Percentiles rank a stretch among this genome's conserved stretches.
These are phyloP conservation scores for Plasmodium malariae DNA, from an alignment of 169 alveolate species.

Conservation along the genomic window DNA sequence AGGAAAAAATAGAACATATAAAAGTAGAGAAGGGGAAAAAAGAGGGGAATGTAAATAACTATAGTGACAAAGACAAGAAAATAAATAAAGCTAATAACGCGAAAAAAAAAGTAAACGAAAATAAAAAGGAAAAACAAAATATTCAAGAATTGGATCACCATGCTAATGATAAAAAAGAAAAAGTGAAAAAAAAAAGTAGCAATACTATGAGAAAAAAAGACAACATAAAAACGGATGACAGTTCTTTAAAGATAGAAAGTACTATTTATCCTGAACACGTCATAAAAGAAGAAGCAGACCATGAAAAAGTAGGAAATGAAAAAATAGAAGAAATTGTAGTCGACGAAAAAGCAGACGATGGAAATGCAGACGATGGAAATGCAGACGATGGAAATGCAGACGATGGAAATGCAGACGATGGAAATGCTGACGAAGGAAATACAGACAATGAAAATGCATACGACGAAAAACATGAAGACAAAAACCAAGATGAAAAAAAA, in stretches of 20 bases:
- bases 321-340: background rate
- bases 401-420: background rate
- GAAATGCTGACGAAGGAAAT: background rate
- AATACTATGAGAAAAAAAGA: constrained; percentile 10
- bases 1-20: background rate
- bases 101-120: background rate
- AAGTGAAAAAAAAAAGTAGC: constrained; percentile 34
- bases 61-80: background rate
- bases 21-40: background rate
- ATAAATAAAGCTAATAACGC: constrained; percentile 1
- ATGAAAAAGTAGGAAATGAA: background rate
- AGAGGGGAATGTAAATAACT: background rate
- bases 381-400: background rate
- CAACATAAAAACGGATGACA: background rate
- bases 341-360: background rate
- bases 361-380: no score
- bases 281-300: background rate
- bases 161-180: constrained; percentile 15
- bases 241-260: background rate
- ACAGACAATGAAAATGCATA: background rate
- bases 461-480: background rate
- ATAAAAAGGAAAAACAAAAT: background rate
- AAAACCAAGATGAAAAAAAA: constrained; percentile 1
- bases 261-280: no score
- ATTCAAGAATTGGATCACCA: background rate